Percentiles rank a stretch among this genome's conserved stretches.
phyloP scores from a whole-genome alignment of 148 eudicot species.

The Cornus controversa region DNA sequence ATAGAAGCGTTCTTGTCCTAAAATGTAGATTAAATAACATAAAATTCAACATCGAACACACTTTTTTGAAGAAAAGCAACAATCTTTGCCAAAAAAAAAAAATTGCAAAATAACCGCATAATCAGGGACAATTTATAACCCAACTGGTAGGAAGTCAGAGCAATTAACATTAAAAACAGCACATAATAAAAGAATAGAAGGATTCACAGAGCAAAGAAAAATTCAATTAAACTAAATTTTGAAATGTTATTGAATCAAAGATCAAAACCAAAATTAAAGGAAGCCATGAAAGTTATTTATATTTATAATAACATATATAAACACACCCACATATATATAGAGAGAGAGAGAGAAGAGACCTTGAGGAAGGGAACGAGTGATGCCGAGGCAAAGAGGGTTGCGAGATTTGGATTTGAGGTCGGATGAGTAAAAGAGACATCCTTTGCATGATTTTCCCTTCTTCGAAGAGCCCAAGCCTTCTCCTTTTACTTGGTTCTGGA shows the following conservation, averaged over 20 bases:
- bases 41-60: too few species aligned
- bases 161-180: not conserved
- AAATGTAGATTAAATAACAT: too few species aligned
- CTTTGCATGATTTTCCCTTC: conserved; percentile 74
- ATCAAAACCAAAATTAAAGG: too few species aligned
- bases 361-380: conserved; percentile 66
- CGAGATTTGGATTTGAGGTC: conserved; percentile 59
- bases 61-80: too few species aligned
- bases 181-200: not conserved
- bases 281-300: too few species aligned
- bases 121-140: not conserved
- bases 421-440: conserved; percentile 73
- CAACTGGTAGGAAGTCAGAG: not conserved
- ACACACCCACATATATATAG: not conserved
- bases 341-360: conserved; percentile 33
- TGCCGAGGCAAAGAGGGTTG: conserved; percentile 79
- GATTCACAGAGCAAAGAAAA: too few species aligned
- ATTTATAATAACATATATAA: not conserved
- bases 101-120: not conserved
- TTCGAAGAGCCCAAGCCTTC: not conserved
- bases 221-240: not conserved
- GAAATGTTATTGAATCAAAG: too few species aligned
- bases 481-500: not conserved
- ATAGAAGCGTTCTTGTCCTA: too few species aligned
- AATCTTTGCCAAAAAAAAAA: too few species aligned